Evolutionary conservation across 202 grass and related monocot species (phyloP).

Genomic region (Eragrostis tef): DNA sequence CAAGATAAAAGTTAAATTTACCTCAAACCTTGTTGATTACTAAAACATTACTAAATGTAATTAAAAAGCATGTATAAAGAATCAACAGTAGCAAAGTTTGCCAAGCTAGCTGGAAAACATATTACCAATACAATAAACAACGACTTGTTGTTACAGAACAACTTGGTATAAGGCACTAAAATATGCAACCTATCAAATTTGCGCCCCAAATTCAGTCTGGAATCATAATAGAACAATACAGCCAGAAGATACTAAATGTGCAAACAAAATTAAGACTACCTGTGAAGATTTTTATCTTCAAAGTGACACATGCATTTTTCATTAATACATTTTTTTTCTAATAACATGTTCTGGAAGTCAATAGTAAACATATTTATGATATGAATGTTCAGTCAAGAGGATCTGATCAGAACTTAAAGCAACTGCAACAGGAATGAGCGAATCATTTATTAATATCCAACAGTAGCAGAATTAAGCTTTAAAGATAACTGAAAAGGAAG

Average conservation of each 20-base stretch:
- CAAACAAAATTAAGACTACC: too few species aligned
- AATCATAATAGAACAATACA: too few species aligned
- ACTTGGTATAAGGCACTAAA: neutral
- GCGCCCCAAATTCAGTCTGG: neutral
- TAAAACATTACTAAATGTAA: neutral
- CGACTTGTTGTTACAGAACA: neutral
- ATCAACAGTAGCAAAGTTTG: too few species aligned
- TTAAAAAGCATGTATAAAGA: neutral
- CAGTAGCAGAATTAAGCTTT: neutral
- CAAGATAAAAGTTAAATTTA: slow-evolving; percentile 14
- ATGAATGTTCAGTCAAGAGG: slow-evolving; percentile 35
- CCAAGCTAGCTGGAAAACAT: too few species aligned
- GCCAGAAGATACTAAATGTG: too few species aligned
- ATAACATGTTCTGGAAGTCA: slow-evolving; percentile 4
- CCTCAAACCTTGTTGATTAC: neutral
- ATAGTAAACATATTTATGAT: neutral
- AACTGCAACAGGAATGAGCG: slow-evolving; percentile 67
- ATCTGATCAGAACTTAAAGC: slow-evolving; percentile 61
- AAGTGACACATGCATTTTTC: too few species aligned
- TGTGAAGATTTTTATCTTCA: too few species aligned
- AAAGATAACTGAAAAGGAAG: slow-evolving; percentile 8
- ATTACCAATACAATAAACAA: too few species aligned
- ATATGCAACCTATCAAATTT: neutral
- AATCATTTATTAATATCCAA: slow-evolving; percentile 19
- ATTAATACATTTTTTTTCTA: neutral